These are phyloP conservation scores for Jaminaea rosea DNA, from an alignment of 1,284 basidiomycete genomes.

Conservation along the genomic window DNA sequence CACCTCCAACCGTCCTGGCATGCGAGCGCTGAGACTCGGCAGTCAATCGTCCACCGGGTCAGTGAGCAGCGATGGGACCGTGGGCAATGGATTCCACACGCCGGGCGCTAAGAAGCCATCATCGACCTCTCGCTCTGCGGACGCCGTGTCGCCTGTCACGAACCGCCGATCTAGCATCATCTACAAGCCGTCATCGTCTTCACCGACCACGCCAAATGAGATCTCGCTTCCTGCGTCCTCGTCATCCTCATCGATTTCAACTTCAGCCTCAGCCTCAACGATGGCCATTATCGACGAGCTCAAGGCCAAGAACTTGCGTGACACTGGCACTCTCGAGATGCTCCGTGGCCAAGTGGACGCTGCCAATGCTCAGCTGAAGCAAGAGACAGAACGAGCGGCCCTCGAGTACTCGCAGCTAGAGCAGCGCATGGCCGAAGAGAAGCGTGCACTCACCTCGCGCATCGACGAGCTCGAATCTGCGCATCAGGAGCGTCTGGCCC, in stretches of 20 bases:
- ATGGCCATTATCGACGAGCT: conserved; percentile 29
- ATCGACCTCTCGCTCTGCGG: too few relatives aligned
- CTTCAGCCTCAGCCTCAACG: conserved; percentile 6
- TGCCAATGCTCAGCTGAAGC: conserved; percentile 21
- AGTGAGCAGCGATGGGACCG: too few relatives aligned
- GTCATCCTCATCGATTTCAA: not conserved
- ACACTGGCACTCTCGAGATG: conserved; percentile 23
- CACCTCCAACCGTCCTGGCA: too few relatives aligned
- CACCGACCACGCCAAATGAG: conserved; percentile 9
- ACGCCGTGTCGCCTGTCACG: too few relatives aligned
- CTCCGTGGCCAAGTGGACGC: conserved; percentile 26
- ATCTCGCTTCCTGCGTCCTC: conserved; percentile 9
- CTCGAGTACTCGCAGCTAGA: conserved; percentile 31
- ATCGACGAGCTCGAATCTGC: conserved; percentile 15
- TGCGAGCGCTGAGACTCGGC: conserved; percentile 34
- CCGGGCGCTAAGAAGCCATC: too few relatives aligned
- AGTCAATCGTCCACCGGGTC: too few relatives aligned
- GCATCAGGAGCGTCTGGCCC: conserved; percentile 9
- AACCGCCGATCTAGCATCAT: conserved; percentile 23
- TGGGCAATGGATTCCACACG: too few relatives aligned
- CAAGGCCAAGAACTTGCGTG: conserved; percentile 24
- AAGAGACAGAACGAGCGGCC: conserved; percentile 19
- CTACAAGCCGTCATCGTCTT: conserved; percentile 12
- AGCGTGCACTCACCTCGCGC: conserved; percentile 17
- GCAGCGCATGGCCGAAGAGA: conserved; percentile 27